Percentiles rank a stretch among this genome's conserved stretches.
phyloP scores from a whole-genome alignment of 169 alveolate genomes.

The Pseudocohnilembus persalinus region DNA sequence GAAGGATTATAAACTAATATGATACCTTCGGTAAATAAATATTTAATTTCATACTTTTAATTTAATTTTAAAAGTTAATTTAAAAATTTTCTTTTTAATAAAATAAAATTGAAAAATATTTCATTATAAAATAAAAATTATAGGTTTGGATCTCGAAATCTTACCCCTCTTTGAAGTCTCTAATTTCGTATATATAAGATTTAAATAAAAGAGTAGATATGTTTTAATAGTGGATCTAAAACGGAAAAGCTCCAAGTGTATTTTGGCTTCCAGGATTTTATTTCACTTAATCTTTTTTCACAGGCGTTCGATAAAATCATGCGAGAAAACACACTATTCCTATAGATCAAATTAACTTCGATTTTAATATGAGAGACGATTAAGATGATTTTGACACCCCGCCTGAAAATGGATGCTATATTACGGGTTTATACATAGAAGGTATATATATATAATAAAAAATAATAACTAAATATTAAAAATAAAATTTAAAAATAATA shows the following conservation, averaged over 20 bases:
- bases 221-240: constrained; percentile 63
- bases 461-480: background rate
- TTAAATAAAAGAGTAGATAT: constrained; percentile 56
- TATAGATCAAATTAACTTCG: constrained; percentile 69
- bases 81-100: no score
- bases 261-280: constrained; percentile 71
- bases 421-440: constrained; percentile 61
- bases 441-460: background rate
- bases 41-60: no score
- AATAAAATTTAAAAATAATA: background rate
- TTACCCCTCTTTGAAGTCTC: constrained; percentile 62
- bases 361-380: constrained; percentile 56
- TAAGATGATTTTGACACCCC: constrained; percentile 28
- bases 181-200: constrained; percentile 59
- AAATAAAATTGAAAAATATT: no score
- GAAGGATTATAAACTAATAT: constrained; percentile 36
- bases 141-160: constrained; percentile 37
- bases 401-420: constrained; percentile 65
- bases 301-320: constrained; percentile 69
- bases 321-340: constrained; percentile 70
- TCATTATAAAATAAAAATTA: no score
- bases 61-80: no score
- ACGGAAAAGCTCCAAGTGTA: constrained; percentile 59
- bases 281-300: constrained; percentile 69
- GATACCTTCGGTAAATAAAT: constrained; percentile 10